Evolutionary conservation across 208 protist genomes (phyloP), one percentile per base, ranked within the genome.

Genomic region (Wallacemonas collosoma): DNA sequence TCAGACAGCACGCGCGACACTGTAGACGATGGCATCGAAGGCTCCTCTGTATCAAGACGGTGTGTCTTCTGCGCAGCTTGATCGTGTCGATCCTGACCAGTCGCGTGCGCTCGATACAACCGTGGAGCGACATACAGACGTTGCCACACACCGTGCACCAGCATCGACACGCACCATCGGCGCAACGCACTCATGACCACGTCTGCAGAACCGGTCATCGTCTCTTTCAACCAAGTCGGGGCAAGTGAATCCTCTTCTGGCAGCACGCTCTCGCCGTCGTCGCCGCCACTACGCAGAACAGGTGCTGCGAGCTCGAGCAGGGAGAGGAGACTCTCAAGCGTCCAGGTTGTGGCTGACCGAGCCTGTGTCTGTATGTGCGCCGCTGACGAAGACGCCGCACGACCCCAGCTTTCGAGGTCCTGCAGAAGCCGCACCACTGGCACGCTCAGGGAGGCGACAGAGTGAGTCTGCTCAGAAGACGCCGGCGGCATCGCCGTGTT

Each of bases 101-200:
- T 26, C 26, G 26, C 26, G 26, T 26, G 26, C 26, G 26, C 67
- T 54, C 41, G 48, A 63, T 6, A 35, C 55, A 15, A 36, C 17
- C 40, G 43, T 17, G 45, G 72, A 74, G 57, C 75, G 73, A 2
- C 67, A 73, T 36, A 81, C 41, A 44, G 83, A 48, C 39, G 41
- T 14, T 56, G 69, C 62, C 74, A 39, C 3, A 84, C 43, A 11
- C 82, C 82, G 6, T 82, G 73, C 0, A 73, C 72, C 45, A 87
- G 26, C 15, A 56, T 65, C 15, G 62, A 66, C 74, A 73, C 50
- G 70, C 75, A 80, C 75, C 75, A 75, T 17, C n/a, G 17, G 35
- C 57, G 26, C 26, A 26, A 26, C 26, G 26, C 26, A 26, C 26
- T 26, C 26, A 26, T 26, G 26, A 26, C 26, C 26, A 26, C 26